These are phyloP conservation scores for Blastomyces silverae DNA, from an alignment of 2,329 filamentous ascomycete species.

Conservation along the genomic window DNA sequence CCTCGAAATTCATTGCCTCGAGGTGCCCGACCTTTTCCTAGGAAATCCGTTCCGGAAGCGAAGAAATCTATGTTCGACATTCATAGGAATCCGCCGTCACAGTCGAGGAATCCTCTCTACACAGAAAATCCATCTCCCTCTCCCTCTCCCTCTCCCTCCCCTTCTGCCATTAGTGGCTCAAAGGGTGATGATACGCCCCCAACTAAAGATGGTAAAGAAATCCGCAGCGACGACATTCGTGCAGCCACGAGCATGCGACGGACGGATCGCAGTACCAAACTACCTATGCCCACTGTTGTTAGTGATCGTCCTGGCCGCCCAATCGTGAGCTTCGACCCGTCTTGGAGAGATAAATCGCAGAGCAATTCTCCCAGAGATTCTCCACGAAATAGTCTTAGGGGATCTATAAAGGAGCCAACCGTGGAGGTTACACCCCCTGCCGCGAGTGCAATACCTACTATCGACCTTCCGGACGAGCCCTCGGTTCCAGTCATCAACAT, in stretches of 20 bases:
- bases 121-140: conserved; percentile 55
- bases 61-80: conserved; percentile 60
- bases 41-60: conserved; percentile 39
- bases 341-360: conserved; percentile 55
- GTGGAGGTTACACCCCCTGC: conserved; percentile 16
- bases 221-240: conserved; percentile 79
- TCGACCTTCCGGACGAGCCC: conserved; percentile 45
- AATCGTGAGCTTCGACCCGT: conserved; percentile 91
- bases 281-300: conserved; percentile 83
- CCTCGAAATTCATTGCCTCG: conserved; percentile 57
- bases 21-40: conserved; percentile 38
- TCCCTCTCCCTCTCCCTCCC: conserved; percentile 34
- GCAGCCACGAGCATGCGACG: conserved; percentile 83
- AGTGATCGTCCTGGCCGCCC: conserved; percentile 84
- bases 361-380: conserved; percentile 28
- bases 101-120: conserved; percentile 75
- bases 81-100: conserved; percentile 72
- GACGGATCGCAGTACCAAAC: conserved; percentile 75
- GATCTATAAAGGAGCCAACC: conserved; percentile 16
- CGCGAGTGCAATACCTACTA: conserved; percentile 38
- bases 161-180: conserved; percentile 25
- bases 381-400: conserved; percentile 19
- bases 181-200: conserved; percentile 43
- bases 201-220: conserved; percentile 71
- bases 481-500: conserved; percentile 22